Evolutionary conservation across 768 basidiomycete species (phyloP).

Genomic region (Mrakia gelida): DNA sequence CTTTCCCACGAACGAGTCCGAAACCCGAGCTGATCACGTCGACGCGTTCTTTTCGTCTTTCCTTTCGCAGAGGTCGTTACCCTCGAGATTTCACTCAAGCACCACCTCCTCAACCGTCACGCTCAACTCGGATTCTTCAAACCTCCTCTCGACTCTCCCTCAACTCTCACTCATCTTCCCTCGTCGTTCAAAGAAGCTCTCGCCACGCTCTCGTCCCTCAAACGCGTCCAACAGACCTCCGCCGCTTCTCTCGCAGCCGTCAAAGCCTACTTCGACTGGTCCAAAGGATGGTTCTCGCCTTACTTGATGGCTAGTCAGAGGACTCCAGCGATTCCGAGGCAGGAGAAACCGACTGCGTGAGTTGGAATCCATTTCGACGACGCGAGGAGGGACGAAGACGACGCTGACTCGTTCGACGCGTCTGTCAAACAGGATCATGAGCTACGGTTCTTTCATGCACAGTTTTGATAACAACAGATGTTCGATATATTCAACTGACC

Average conservation of each 20-base stretch:
- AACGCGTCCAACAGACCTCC: neutral
- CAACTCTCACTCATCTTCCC: neutral
- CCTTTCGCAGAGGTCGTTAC: neutral
- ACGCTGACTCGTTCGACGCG: too few relatives aligned
- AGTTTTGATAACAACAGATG: neutral
- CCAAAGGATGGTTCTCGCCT: neutral
- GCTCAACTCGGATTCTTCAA: neutral
- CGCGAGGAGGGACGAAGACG: neutral
- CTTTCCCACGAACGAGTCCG: too few relatives aligned
- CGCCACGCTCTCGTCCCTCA: neutral
- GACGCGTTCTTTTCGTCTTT: too few relatives aligned
- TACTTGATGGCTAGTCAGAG: slow-evolving; percentile 2
- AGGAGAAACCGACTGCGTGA: neutral
- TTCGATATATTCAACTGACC: too few relatives aligned
- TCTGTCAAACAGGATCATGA: neutral
- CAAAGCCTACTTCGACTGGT: slow-evolving; percentile 3
- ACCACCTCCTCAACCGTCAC: neutral
- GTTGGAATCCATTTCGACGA: neutral
- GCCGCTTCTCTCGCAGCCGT: neutral
- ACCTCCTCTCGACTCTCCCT: neutral
- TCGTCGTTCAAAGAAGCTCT: neutral
- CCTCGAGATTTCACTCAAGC: neutral
- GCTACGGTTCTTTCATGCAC: neutral
- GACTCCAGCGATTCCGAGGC: neutral
- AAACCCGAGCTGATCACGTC: neutral